These are phyloP conservation scores for Neocucurbitaria cava DNA, from an alignment of 2,329 filamentous ascomycete genomes.

Conservation along the genomic window DNA sequence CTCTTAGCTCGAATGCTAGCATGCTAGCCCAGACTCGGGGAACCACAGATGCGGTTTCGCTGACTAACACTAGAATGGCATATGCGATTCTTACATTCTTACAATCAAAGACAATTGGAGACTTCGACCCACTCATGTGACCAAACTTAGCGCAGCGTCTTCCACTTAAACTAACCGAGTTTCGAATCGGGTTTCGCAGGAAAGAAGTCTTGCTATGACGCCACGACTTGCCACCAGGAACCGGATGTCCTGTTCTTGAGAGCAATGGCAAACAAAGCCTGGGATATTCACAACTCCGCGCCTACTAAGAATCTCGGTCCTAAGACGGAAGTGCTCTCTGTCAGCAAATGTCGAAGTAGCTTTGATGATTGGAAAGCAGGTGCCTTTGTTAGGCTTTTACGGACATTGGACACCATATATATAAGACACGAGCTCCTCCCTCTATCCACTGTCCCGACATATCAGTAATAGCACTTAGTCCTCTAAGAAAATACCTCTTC, in stretches of 20 bases:
- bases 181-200: neutral
- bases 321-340: too few relatives aligned
- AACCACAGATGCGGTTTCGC: conserved; percentile 3
- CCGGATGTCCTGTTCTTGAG: neutral
- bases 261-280: neutral
- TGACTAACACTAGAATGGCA: conserved; percentile 6
- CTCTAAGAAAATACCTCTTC: neutral
- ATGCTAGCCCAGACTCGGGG: neutral
- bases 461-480: too few relatives aligned
- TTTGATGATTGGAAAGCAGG: neutral
- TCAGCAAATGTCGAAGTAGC: too few relatives aligned
- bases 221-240: neutral
- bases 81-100: conserved; percentile 27
- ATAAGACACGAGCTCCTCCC: too few relatives aligned
- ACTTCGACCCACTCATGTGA: too few relatives aligned
- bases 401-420: neutral
- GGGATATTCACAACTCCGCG: neutral
- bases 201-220: neutral
- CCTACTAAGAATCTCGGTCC: neutral
- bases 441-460: neutral
- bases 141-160: too few relatives aligned
- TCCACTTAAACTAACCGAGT: conserved; percentile 5
- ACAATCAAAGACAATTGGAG: too few relatives aligned
- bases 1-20: too few relatives aligned
- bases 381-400: neutral